phyloP scores from a whole-genome alignment of 1,284 basidiomycete genomes.

The Agaricales sp. region DNA sequence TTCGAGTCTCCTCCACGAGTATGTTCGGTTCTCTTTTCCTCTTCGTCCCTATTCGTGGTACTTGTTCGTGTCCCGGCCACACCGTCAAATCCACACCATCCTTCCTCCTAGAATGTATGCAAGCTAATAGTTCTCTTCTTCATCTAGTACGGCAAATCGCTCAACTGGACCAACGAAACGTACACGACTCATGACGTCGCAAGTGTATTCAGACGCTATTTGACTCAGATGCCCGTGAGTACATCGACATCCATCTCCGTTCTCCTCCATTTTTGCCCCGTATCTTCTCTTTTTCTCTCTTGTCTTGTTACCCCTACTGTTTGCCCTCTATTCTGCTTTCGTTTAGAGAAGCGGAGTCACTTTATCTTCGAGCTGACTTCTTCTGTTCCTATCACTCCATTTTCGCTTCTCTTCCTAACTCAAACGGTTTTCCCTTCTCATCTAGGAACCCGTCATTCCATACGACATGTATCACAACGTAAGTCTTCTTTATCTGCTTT shows the following conservation, averaged over 20 bases:
- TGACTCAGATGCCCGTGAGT: slow-evolving; percentile 96
- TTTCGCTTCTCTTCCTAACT: no score
- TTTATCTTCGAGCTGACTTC: no score
- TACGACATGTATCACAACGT: slow-evolving; percentile 81
- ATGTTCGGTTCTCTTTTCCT: slow-evolving; percentile 3
- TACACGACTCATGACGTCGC: slow-evolving; percentile 96
- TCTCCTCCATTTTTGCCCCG: slow-evolving; percentile 16
- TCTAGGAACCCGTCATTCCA: slow-evolving; percentile 84
- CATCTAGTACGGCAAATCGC: slow-evolving; percentile 73
- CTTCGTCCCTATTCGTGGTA: not conserved
- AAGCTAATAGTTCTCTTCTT: slow-evolving; percentile 1
- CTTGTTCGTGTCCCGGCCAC: slow-evolving; percentile 6
- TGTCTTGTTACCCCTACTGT: no score
- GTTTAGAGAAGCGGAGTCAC: no score
- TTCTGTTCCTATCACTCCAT: no score
- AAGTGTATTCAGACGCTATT: slow-evolving; percentile 89
- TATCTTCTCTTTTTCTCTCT: slow-evolving; percentile 7
- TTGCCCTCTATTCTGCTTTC: no score
- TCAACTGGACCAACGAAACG: slow-evolving; percentile 80
- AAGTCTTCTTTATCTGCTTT: slow-evolving; percentile 23
- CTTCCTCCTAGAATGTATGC: slow-evolving; percentile 7
- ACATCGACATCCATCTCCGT: slow-evolving; percentile 45
- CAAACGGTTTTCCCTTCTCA: no score
- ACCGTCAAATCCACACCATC: slow-evolving; percentile 4
- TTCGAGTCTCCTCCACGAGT: slow-evolving; percentile 84